These are phyloP conservation scores for Opeltia flavorubescens DNA, from an alignment of 495 filamentous ascomycete species.

Conservation along the genomic window DNA sequence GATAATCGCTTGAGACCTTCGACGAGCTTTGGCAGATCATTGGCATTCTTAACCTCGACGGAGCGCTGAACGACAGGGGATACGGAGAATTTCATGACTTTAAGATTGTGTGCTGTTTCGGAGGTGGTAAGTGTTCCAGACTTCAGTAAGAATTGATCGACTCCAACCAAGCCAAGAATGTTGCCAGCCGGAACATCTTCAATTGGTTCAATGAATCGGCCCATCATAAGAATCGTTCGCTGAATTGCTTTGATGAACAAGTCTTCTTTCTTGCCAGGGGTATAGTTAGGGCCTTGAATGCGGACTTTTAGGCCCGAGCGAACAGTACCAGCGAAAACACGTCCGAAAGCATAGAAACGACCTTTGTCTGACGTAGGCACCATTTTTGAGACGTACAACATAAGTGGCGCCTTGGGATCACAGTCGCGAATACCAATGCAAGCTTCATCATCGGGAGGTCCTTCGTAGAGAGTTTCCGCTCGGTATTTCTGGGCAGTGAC, in stretches of 20 bases:
- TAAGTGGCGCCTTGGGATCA: constrained; percentile 92
- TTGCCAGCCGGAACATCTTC: constrained; percentile 98
- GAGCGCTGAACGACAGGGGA: constrained; percentile 97
- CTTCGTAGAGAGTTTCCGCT: constrained; percentile 97
- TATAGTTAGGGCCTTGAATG: constrained; percentile 99
- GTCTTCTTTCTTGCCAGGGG: constrained; percentile 94
- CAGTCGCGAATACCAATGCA: constrained; percentile 96
- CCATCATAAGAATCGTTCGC: constrained; percentile 99
- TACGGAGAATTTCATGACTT: constrained; percentile 99
- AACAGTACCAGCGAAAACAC: constrained; percentile 98
- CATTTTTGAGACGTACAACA: constrained; percentile 99
- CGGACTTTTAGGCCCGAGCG: constrained; percentile 97
- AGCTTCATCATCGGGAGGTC: constrained; percentile 79
- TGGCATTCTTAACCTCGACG: constrained; percentile 99
- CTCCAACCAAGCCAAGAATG: constrained; percentile 97
- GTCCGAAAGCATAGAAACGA: constrained; percentile 99
- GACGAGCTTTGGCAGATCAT: constrained; percentile 98
- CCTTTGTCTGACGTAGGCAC: constrained; percentile 99
- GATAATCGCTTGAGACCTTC: constrained; percentile 99
- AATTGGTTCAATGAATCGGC: constrained; percentile 96
- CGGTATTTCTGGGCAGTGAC: constrained; percentile 96
- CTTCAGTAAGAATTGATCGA: constrained; percentile 99
- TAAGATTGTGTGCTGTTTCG: constrained; percentile 98
- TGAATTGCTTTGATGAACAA: constrained; percentile 99
- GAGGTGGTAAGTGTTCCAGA: constrained; percentile 96